Evolutionary conservation across 176 grass and related monocot species (phyloP).

Genomic region (Leersia perrieri): DNA sequence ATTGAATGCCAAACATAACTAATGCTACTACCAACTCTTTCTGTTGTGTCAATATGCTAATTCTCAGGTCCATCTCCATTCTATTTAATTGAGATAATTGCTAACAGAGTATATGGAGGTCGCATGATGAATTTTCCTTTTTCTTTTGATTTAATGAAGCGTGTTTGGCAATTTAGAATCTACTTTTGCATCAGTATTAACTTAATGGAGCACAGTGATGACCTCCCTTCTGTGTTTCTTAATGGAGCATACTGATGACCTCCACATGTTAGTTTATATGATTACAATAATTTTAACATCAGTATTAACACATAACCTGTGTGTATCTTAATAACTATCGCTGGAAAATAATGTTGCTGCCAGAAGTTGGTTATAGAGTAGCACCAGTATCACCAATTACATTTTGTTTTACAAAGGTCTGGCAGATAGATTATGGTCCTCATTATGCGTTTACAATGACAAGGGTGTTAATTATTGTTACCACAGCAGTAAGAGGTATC

Average conservation of each 20-base stretch:
- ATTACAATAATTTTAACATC: neutral
- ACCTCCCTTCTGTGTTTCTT: too few species aligned
- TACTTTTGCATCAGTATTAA: neutral
- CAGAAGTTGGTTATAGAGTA: neutral
- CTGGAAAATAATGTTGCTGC: neutral
- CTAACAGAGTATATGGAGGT: neutral
- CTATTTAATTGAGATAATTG: constrained; percentile 9
- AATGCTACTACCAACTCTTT: neutral
- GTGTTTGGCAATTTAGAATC: neutral
- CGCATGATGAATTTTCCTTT: neutral
- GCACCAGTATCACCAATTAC: neutral
- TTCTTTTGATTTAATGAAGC: neutral
- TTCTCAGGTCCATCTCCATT: neutral
- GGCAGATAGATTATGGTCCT: too few species aligned
- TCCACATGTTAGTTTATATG: constrained; percentile 22
- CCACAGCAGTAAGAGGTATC: neutral
- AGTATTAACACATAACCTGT: neutral
- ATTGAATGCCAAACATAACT: neutral
- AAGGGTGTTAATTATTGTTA: neutral
- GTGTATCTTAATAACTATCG: neutral
- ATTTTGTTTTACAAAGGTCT: neutral
- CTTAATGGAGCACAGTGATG: neutral
- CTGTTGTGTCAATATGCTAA: neutral
- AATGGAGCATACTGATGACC: neutral
- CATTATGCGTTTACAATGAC: too few species aligned